Percentiles rank a stretch among this genome's conserved stretches.
Evolutionary conservation across 148 eudicot genomes (phyloP).

Genomic region (Rhododendron molle): DNA sequence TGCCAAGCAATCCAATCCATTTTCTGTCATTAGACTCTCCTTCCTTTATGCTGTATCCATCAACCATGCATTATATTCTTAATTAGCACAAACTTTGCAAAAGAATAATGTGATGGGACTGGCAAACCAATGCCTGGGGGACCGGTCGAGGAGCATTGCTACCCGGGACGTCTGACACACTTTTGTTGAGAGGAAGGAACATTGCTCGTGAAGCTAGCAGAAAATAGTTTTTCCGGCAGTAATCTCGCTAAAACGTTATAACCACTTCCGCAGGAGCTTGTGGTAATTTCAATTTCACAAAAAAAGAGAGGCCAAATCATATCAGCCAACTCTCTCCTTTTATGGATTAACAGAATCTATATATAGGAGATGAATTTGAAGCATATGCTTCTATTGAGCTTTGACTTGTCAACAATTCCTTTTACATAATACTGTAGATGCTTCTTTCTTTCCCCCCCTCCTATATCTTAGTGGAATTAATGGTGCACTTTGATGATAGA

Average conservation of each 20-base stretch:
- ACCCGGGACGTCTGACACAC: background rate
- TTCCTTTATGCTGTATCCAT: background rate
- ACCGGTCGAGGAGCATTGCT: too few relatives aligned
- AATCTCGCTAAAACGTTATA: background rate
- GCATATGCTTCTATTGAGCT: background rate
- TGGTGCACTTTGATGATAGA: background rate
- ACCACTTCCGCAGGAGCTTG: background rate
- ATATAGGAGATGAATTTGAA: background rate
- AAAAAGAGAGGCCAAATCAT: background rate
- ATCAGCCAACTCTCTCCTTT: background rate
- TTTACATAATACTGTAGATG: background rate
- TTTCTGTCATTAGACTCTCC: background rate
- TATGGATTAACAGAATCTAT: background rate
- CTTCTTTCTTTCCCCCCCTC: background rate
- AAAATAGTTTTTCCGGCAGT: background rate
- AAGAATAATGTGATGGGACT: background rate
- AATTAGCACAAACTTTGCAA: background rate
- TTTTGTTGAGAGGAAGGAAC: background rate
- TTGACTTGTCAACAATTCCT: background rate
- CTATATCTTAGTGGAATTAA: too few relatives aligned
- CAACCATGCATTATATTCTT: background rate
- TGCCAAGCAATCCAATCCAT: background rate
- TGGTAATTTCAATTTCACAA: background rate
- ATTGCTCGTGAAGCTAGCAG: background rate
- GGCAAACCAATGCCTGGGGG: too few relatives aligned